Evolutionary conservation across 805 yeast genomes (phyloP).

Genomic region (Nakazawaea peltata): DNA sequence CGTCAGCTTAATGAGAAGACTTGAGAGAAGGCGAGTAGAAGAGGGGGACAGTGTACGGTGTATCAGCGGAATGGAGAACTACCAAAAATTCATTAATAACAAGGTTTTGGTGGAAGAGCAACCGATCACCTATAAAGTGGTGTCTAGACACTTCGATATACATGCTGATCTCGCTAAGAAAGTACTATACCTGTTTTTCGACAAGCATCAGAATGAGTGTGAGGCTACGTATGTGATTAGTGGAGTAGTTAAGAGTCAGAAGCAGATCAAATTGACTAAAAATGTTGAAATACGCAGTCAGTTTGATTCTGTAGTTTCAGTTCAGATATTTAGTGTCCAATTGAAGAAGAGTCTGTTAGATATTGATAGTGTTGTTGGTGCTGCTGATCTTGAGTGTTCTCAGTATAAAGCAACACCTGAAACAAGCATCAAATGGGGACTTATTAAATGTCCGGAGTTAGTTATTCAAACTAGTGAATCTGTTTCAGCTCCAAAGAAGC

Average conservation of each 20-base stretch:
- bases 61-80: background rate
- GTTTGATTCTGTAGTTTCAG: conserved; percentile 24
- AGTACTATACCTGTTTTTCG: conserved; percentile 29
- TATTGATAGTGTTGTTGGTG: conserved; percentile 2
- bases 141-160: conserved; percentile 31
- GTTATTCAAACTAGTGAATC: background rate
- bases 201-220: conserved; percentile 25
- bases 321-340: conserved; percentile 22
- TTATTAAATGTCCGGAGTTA: conserved; percentile 12
- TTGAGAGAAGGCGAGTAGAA: too few species aligned
- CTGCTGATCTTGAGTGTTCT: conserved; percentile 4
- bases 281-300: conserved; percentile 14
- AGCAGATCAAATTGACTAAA: conserved; percentile 2
- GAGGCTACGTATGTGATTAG: conserved; percentile 33
- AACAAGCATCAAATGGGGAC: conserved; percentile 12
- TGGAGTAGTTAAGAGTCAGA: conserved; percentile 21
- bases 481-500: background rate
- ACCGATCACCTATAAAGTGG: conserved; percentile 31
- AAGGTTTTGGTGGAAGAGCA: conserved; percentile 3
- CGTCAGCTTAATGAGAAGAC: too few species aligned
- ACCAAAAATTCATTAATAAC: conserved; percentile 1
- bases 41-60: too few species aligned
- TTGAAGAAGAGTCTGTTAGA: background rate
- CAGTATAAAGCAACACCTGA: conserved; percentile 1
- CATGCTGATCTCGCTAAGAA: conserved; percentile 31